These are phyloP conservation scores for Hemisphaericaspora nanyangensis DNA, from an alignment of 805 yeast genomes.

Conservation along the genomic window DNA sequence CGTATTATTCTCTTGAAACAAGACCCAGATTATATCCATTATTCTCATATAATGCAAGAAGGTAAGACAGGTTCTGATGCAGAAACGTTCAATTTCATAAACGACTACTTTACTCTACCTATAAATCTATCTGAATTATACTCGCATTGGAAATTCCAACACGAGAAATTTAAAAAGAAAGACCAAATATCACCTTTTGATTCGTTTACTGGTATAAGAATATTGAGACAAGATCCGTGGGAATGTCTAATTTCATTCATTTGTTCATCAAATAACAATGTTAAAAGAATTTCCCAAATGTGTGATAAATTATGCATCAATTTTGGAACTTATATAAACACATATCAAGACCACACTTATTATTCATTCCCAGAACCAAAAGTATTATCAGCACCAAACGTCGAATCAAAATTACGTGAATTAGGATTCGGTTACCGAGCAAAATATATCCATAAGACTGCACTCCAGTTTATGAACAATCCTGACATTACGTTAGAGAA, in stretches of 20 bases:
- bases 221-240: constrained; percentile 95
- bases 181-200: constrained; percentile 27
- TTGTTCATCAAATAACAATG: constrained; percentile 94
- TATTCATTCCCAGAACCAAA: constrained; percentile 74
- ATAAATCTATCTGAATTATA: constrained; percentile 54
- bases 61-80: background rate
- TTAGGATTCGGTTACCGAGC: constrained; percentile 90
- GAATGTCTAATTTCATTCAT: constrained; percentile 87
- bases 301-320: constrained; percentile 71
- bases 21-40: constrained; percentile 48
- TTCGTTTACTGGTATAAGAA: constrained; percentile 67
- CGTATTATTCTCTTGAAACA: constrained; percentile 66
- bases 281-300: constrained; percentile 89
- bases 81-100: constrained; percentile 42
- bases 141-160: constrained; percentile 56
- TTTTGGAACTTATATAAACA: constrained; percentile 52
- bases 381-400: constrained; percentile 34
- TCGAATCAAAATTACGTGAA: constrained; percentile 41
- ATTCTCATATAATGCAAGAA: constrained; percentile 35
- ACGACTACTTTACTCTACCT: constrained; percentile 68
- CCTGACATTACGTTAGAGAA: constrained; percentile 31
- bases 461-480: constrained; percentile 47
- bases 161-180: constrained; percentile 41
- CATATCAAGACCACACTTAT: constrained; percentile 51
- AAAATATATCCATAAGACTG: constrained; percentile 77